Conservation (phyloP, 176 grass and related monocot species). For the Zizania latifolia region DNA sequence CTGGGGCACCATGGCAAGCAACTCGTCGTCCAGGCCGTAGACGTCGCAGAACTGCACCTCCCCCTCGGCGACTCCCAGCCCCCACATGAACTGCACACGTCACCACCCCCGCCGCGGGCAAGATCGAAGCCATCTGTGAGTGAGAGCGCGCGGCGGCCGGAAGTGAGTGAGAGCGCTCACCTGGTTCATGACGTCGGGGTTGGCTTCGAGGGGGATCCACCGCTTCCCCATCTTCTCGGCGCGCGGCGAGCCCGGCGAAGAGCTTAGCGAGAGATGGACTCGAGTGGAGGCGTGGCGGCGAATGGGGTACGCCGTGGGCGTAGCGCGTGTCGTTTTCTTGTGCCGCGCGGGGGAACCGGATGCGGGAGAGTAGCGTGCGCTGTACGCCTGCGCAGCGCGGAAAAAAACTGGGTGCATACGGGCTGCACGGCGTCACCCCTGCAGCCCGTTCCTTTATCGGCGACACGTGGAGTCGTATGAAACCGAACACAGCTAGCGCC, state of each 20-base stretch:
- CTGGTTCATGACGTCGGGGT: conserved; percentile 99
- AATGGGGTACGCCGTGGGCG: no score
- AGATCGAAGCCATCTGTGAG: neutral
- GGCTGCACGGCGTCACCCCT: no score
- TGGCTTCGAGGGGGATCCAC: conserved; percentile 95
- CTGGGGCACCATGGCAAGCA: conserved; percentile 87
- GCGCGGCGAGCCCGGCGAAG: neutral
- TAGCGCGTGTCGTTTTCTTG: no score
- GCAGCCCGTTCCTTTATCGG: no score
- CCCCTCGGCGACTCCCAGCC: conserved; percentile 65
- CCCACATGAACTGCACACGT: conserved; percentile 75
- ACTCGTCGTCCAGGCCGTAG: conserved; percentile 87
- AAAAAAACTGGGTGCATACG: no score
- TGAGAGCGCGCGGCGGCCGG: neutral
- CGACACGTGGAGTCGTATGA: no score
- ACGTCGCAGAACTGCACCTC: conserved; percentile 81
- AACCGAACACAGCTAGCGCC: no score
- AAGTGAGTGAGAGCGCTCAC: conserved; percentile 12
- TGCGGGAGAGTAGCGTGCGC: neutral
- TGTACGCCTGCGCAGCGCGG: no score
- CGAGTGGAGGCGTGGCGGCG: neutral
- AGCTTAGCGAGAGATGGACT: neutral
- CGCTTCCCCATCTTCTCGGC: conserved; percentile 59
- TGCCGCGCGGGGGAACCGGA: no score
- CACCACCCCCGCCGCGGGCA: neutral